Evolutionary conservation across 108 stramenopile genomes (phyloP), one percentile per base, ranked within the genome.

Genomic region (Discostella pseudostelligera): DNA sequence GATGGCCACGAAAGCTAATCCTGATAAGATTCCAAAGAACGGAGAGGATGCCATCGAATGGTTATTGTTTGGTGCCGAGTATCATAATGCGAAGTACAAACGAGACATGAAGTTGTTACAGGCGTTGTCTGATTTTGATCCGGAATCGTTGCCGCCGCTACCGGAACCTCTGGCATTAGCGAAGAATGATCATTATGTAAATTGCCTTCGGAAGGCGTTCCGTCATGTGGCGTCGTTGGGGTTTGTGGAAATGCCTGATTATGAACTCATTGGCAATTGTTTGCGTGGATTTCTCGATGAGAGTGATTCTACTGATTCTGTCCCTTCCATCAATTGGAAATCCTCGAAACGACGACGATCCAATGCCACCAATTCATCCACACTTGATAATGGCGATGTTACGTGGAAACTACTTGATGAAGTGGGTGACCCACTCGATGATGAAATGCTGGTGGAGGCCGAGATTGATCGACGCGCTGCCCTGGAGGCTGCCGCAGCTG

Each of bases 241-340:
- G 3, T 93, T 88, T 49, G 59, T 62, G 7, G 88, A 93, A 49
- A 75, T 55, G 39, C 92, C 92, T 11, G 83, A 93, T 75, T 93
- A 93, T 61, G 73, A 83, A 47, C 75, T 88, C 9, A 69, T 93
- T 32, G 78, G 72, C 58, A 44, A 79, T 8, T 93, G 87, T 53
- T 46, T 93, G 10, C 67, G 72, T 29, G 83, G 81, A 2, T 93
- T 93, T 54, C 70, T 85, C 3, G 67, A 75, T 1, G 70, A 67
- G 26, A 44, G 70, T 12, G 37, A 28, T 13, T 35, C 60, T 19
- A 67, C 72, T 26, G 59, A 51, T 45, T 14, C 19, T 28, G 72
- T 69, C 20, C 74, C 74, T 26, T 29, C 61, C 22, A 74, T 79
- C 62, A 67, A 74, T 40, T 79, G 78, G 78, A 74, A 69, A 36